These are phyloP conservation scores for Neofusicoccum sp. DNA, from an alignment of 2,329 filamentous ascomycete species.

Conservation along the genomic window DNA sequence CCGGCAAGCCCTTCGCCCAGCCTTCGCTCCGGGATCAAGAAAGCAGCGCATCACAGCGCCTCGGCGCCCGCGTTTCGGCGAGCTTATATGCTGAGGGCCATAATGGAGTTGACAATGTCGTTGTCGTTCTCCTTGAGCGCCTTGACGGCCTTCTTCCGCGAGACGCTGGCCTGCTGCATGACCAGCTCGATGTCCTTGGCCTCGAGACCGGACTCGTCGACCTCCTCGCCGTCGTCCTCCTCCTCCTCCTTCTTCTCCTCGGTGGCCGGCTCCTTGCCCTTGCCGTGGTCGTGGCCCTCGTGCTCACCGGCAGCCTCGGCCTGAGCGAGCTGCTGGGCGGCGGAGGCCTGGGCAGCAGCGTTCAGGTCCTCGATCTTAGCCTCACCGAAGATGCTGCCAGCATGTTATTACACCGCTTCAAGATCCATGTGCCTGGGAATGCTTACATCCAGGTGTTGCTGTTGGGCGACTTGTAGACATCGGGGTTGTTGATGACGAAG, in stretches of 20 bases:
- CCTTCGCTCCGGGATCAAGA: constrained; percentile 3
- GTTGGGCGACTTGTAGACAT: constrained; percentile 98
- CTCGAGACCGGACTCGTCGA: constrained; percentile 90
- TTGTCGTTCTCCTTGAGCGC: constrained; percentile 99
- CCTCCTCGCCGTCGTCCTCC: constrained; percentile 93
- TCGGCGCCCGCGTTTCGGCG: not conserved
- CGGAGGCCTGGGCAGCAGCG: constrained; percentile 93
- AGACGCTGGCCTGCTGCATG: constrained; percentile 96
- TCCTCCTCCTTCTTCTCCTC: constrained; percentile 69
- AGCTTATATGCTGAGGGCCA: constrained; percentile 70
- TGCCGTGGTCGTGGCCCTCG: constrained; percentile 60
- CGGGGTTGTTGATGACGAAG: constrained; percentile 99
- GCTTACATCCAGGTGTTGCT: constrained; percentile 99
- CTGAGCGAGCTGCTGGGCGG: constrained; percentile 89
- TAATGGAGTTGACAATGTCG: constrained; percentile 99
- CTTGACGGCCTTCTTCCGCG: constrained; percentile 97
- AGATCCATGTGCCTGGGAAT: constrained; percentile 1
- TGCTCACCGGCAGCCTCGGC: constrained; percentile 64
- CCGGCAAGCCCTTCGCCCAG: constrained; percentile 15
- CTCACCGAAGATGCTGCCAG: constrained; percentile 89
- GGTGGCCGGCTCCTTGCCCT: constrained; percentile 57
- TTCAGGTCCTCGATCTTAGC: constrained; percentile 99
- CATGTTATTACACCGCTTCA: constrained; percentile 24
- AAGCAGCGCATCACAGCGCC: not conserved
- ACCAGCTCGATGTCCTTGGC: constrained; percentile 99